These are phyloP conservation scores for Colletotrichum tropicicola DNA, from an alignment of 2,329 filamentous ascomycete species.

Conservation along the genomic window DNA sequence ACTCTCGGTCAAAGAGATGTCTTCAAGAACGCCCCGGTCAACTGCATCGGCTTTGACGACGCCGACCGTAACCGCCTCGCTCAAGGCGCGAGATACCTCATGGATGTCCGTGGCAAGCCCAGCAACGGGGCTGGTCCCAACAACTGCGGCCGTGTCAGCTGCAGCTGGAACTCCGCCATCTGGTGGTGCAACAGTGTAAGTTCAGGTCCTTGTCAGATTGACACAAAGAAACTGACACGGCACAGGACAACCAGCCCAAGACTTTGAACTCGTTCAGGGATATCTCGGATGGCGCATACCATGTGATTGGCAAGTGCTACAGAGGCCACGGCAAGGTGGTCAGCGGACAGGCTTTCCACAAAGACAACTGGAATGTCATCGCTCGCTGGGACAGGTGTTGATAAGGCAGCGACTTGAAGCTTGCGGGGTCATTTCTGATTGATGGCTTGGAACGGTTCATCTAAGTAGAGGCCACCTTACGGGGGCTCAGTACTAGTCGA, in stretches of 20 bases:
- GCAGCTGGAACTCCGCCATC: constrained; percentile 31
- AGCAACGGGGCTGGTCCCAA: constrained; percentile 27
- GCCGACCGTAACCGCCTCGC: not conserved
- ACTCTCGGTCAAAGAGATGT: not conserved
- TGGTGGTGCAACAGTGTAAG: constrained; percentile 38
- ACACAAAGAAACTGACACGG: not conserved
- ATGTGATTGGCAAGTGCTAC: not conserved
- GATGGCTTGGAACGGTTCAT: too few relatives aligned
- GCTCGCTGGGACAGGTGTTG: not conserved
- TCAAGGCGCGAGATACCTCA: constrained; percentile 23
- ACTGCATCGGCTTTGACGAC: not conserved
- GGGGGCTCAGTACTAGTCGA: too few relatives aligned
- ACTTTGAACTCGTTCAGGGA: constrained; percentile 2
- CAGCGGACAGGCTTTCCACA: constrained; percentile 6
- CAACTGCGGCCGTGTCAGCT: constrained; percentile 33
- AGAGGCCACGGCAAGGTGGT: not conserved
- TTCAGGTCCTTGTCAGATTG: not conserved
- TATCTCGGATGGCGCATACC: constrained; percentile 17
- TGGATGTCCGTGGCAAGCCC: constrained; percentile 21
- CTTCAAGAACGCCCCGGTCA: not conserved
- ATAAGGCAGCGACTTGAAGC: not conserved
- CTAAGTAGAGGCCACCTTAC: too few relatives aligned
- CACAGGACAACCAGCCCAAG: constrained; percentile 18
- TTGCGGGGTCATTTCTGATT: too few relatives aligned
- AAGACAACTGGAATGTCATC: constrained; percentile 11